A percentile compares a stretch with the other conserved stretches of the same genome.
Evolutionary conservation across 345 rosid genomes (phyloP).

Genomic region (Orychophragmus violaceus): DNA sequence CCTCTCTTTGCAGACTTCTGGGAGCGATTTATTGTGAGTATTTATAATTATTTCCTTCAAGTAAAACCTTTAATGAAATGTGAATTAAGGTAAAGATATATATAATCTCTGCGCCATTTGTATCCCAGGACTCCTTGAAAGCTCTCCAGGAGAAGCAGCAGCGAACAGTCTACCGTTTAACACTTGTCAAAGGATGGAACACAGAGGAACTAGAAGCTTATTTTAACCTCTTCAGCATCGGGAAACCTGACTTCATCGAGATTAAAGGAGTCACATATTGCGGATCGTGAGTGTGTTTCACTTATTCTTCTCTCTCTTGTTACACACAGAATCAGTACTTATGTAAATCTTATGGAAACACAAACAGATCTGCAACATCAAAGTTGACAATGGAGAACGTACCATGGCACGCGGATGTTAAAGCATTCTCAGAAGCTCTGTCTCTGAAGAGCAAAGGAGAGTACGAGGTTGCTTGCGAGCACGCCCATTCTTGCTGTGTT

Average conservation of each 20-base stretch:
- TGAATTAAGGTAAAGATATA: background rate
- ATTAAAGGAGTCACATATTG: slow-evolving; percentile 97
- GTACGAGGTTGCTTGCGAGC: slow-evolving; percentile 98
- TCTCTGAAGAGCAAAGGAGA: slow-evolving; percentile 65
- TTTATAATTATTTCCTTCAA: background rate
- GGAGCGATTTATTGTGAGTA: slow-evolving; percentile 89
- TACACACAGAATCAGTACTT: slow-evolving; percentile 2
- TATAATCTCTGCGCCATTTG: background rate
- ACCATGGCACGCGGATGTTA: slow-evolving; percentile 95
- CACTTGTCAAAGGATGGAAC: slow-evolving; percentile 96
- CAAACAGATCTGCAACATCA: slow-evolving; percentile 77
- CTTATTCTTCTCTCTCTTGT: background rate
- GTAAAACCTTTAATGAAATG: background rate
- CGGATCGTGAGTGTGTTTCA: slow-evolving; percentile 59
- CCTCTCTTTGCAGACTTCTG: slow-evolving; percentile 97
- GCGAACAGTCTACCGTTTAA: slow-evolving; percentile 86
- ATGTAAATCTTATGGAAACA: slow-evolving; percentile 12
- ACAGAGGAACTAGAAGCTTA: slow-evolving; percentile 88
- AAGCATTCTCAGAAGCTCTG: slow-evolving; percentile 82
- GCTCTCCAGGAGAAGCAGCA: slow-evolving; percentile 78
- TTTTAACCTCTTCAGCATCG: slow-evolving; percentile 70
- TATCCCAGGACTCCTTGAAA: slow-evolving; percentile 69
- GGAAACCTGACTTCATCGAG: slow-evolving; percentile 93
- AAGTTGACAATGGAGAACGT: slow-evolving; percentile 97
- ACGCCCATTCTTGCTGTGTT: slow-evolving; percentile 89